phyloP scores from a whole-genome alignment of 306 rosid genomes.

The Boehmeria nivea region DNA sequence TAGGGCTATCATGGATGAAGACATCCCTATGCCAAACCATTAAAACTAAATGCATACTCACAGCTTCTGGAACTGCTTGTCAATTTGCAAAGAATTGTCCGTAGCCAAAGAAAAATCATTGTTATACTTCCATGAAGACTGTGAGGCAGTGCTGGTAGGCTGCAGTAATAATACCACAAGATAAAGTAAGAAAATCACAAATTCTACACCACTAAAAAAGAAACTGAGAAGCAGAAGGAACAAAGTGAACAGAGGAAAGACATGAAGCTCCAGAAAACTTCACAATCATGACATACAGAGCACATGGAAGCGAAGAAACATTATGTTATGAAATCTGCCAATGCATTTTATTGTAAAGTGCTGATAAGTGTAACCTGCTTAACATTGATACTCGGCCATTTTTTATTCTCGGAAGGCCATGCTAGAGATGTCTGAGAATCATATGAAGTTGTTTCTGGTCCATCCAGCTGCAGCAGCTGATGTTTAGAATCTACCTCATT shows the following conservation, averaged over 20 bases:
- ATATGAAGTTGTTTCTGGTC: constrained; percentile 31
- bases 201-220: constrained; percentile 13
- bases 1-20: no score
- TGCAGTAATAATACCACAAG: constrained; percentile 27
- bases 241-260: no score
- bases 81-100: constrained; percentile 42
- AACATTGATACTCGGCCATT: constrained; percentile 23
- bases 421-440: constrained; percentile 39
- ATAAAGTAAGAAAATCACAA: constrained; percentile 5
- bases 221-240: constrained; percentile 1
- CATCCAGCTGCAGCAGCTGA: constrained; percentile 36
- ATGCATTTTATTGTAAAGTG: background rate
- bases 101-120: constrained; percentile 28
- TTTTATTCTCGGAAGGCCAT: constrained; percentile 46
- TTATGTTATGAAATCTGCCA: background rate
- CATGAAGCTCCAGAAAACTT: no score
- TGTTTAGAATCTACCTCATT: constrained; percentile 35
- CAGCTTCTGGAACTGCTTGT: constrained; percentile 74
- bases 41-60: constrained; percentile 40
- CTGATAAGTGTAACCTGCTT: constrained; percentile 41
- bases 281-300: no score
- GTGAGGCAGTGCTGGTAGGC: constrained; percentile 49
- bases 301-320: background rate
- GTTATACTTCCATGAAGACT: constrained; percentile 56
- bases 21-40: no score